Conservation (phyloP, 2,329 filamentous ascomycete species). For the Albifimbria verrucaria region DNA sequence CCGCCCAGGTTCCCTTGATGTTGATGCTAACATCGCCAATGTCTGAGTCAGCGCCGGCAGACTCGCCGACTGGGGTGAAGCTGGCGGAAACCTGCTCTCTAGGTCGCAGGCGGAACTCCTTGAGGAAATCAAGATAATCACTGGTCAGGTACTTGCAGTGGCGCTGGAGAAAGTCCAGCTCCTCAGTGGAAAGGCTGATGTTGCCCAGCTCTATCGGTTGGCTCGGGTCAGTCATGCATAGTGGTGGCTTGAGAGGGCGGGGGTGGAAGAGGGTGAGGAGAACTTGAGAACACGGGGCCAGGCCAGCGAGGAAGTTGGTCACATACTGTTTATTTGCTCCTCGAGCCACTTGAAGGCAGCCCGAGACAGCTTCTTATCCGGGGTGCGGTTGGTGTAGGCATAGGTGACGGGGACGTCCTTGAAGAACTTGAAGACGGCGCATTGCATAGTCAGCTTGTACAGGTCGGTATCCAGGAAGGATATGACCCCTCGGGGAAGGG, state of each 20-base stretch:
- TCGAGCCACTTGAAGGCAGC: slow-evolving; percentile 82
- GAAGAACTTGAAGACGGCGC: slow-evolving; percentile 90
- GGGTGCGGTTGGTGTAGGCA: slow-evolving; percentile 91
- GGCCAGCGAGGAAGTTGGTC: neutral
- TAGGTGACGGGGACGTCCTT: slow-evolving; percentile 80
- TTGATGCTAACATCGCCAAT: slow-evolving; percentile 73
- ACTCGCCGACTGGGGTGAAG: slow-evolving; percentile 54
- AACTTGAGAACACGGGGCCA: neutral
- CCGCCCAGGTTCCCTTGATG: slow-evolving; percentile 81
- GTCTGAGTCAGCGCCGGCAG: slow-evolving; percentile 62
- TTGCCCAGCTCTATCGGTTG: slow-evolving; percentile 69
- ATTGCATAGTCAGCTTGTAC: slow-evolving; percentile 99
- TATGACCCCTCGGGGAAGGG: slow-evolving; percentile 70
- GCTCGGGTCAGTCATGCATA: slow-evolving; percentile 21
- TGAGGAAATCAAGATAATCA: slow-evolving; percentile 77
- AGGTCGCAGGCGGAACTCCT: slow-evolving; percentile 76
- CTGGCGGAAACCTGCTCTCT: slow-evolving; percentile 72
- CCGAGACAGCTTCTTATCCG: slow-evolving; percentile 85
- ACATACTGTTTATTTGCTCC: slow-evolving; percentile 73
- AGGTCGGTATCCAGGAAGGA: slow-evolving; percentile 81
- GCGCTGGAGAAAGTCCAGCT: slow-evolving; percentile 72
- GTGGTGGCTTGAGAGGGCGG: neutral
- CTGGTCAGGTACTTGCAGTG: slow-evolving; percentile 78
- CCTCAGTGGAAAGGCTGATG: slow-evolving; percentile 73
- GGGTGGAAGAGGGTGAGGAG: neutral